Evolutionary conservation across 768 basidiomycete genomes (phyloP).

Genomic region (Mycena alexandri): DNA sequence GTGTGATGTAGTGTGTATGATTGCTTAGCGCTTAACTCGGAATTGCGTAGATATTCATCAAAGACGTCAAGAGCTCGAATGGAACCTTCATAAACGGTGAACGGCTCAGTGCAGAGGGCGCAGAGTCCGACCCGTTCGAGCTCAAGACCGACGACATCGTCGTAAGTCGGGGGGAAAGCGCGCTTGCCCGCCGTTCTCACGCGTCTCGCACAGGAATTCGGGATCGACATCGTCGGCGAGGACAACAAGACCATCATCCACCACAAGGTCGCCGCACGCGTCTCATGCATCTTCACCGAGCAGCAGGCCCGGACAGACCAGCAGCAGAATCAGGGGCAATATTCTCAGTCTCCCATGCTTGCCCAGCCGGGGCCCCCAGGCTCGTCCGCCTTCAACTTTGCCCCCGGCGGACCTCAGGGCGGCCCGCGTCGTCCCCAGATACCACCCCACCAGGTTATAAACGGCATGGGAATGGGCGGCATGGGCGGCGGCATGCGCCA

Average conservation of each 20-base stretch:
- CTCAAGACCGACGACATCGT: conserved; percentile 96
- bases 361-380: conserved; percentile 41
- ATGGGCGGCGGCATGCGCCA: conserved; percentile 79
- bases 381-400: conserved; percentile 40
- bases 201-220: conserved; percentile 82
- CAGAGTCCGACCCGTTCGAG: conserved; percentile 93
- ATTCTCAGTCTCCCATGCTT: conserved; percentile 36
- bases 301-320: conserved; percentile 87
- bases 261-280: conserved; percentile 97
- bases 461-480: conserved; percentile 84
- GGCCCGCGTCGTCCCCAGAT: conserved; percentile 69
- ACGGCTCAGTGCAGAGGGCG: conserved; percentile 87
- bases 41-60: conserved; percentile 87
- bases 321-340: conserved; percentile 66
- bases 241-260: conserved; percentile 98
- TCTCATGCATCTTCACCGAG: conserved; percentile 87
- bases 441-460: conserved; percentile 69
- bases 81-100: conserved; percentile 99
- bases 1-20: conserved; percentile 35
- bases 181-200: conserved; percentile 27
- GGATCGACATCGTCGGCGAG: conserved; percentile 98
- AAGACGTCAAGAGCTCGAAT: conserved; percentile 97
- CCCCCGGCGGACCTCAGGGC: conserved; percentile 41
- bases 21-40: conserved; percentile 29
- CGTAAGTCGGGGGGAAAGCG: conserved; percentile 61